Base-by-base conservation (phyloP, 208 protist species). In the Trypanosoma platydactyli region DNA sequence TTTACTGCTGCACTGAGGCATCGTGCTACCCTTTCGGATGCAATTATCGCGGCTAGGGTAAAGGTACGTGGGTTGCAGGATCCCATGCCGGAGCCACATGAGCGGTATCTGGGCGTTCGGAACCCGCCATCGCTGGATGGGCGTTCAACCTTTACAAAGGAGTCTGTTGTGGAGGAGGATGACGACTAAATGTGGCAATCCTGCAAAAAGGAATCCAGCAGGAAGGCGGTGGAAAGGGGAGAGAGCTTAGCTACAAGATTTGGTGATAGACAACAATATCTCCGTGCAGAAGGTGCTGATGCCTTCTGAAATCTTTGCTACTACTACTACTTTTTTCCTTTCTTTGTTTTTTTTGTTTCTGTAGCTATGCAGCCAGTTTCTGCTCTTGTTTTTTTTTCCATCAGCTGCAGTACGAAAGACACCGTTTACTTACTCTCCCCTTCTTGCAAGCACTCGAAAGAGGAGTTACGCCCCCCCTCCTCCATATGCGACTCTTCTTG, bases 111-210 rank as follows among this genome's bases (percentile, higher is more conserved):
- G 3, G 73, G 77, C 9, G 83, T 89, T 30, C 78, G 75, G 38
- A 94, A 96, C 58, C 91, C 91, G 1, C 91, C 91, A 1, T 64
- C 84, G 9, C 41, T 94, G 12, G 84, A 91, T 57, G 63, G 75
- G 24, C 83, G 85, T 5, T 92, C 91, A n/a, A 89, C 79, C 20
- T 96, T 92, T 55, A 94, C 84, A 0, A 94, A 94, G 52, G 83
- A 92, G 45, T 94, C 84, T 16, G 80, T 96, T 35, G 82, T 94
- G 3, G 88, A 96, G 56, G 91, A 96, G 38, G 88, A 94, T 65
- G 88, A 96, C 66, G 86, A 94, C 55, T 95, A 61, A 52, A 4
- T 11, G 33, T 9, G 33, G 33, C 33, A 38, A 3, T 9, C 5
- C 33, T 9, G 13, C 0, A 15, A 18, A 29, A 20, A 45, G 44